A percentile compares a stretch with the other conserved stretches of the same genome.
phyloP scores from a whole-genome alignment of 176 grass and related monocot species.

The Hyparrhenia diplandra region DNA sequence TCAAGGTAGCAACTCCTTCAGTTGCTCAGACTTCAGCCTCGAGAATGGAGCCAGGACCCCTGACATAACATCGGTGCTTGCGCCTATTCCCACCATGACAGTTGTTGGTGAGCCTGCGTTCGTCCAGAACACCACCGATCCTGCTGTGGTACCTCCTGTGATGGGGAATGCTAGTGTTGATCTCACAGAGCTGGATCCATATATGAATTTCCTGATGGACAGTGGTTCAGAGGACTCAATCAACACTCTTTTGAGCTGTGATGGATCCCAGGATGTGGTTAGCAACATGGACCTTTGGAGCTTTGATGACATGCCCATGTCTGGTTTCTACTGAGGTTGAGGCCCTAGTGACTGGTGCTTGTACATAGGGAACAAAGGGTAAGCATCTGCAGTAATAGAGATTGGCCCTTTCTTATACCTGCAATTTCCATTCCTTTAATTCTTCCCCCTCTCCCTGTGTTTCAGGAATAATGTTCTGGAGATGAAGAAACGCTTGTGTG shows the following conservation, averaged over 20 bases:
- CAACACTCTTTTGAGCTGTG: conserved; percentile 42
- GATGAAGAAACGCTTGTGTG: conserved; percentile 14
- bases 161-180: conserved; percentile 24
- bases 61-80: conserved; percentile 37
- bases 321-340: conserved; percentile 21
- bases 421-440: not conserved
- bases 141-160: not conserved
- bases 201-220: conserved; percentile 66
- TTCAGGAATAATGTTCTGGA: conserved; percentile 45
- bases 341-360: not conserved
- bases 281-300: conserved; percentile 67
- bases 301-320: conserved; percentile 62
- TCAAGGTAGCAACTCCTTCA: conserved; percentile 68
- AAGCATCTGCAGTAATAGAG: not conserved
- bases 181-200: conserved; percentile 50
- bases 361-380: conserved; percentile 36
- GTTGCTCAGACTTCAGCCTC: conserved; percentile 30
- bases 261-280: conserved; percentile 37
- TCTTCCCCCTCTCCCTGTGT: not conserved
- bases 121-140: not conserved
- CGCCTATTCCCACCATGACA: conserved; percentile 13
- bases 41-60: conserved; percentile 44
- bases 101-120: conserved; percentile 24
- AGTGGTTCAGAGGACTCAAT: conserved; percentile 45
- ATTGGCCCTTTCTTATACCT: not conserved